Base-by-base conservation (phyloP, 2,329 filamentous ascomycete species). In the Penicillium sp. region DNA sequence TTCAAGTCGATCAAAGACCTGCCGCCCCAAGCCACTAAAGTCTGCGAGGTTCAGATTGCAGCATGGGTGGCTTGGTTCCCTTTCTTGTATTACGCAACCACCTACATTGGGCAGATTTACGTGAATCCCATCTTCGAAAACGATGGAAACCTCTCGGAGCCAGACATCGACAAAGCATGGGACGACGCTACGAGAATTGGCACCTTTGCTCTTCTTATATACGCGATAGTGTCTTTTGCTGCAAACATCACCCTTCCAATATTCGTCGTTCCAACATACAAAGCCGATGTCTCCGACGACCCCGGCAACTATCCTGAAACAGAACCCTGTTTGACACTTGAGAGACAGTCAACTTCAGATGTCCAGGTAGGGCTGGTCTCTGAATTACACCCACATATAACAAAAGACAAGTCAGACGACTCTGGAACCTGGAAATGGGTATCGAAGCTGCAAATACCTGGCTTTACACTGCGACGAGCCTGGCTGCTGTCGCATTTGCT, bases 31-130 rank as follows among this genome's bases (percentile, higher is more conserved):
- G 92, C 95, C 66, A 85, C 85, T 65, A 89, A 87, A 66, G 92
- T 97, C 44, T 97, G 93, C 73, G 81, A 88, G 66, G 90, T 93
- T 0, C 91, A 95, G 74, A 88, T 94, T 69, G 93, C 89, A 64
- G 92, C 92, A 5, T 98, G 93, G 93, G 89, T 97, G 60, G 94
- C 92, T 56, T 97, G 94, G 87, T 98, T 97, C 71, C 93, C 93
- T 1, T 93, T 97, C 76, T 84, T 98, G 3, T 97, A 96, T 79
- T 98, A 98, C 81, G 92, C 92, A 5, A 96, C 93, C 1, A 96
- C 92, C 19, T 98, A 95, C 76, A 90, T 97, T 68, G 93, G 91
- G 64, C 92, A 97, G 73, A 91, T 98, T 60, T 97, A 97, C 70
- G 91, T 92, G 19, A 90, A 97, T 73, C 92, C 92, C 0, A 91